Percentiles rank a stretch among this genome's conserved stretches.
Conservation (phyloP, 495 filamentous ascomycete genomes). For the Trichocladium uniseriatum region DNA sequence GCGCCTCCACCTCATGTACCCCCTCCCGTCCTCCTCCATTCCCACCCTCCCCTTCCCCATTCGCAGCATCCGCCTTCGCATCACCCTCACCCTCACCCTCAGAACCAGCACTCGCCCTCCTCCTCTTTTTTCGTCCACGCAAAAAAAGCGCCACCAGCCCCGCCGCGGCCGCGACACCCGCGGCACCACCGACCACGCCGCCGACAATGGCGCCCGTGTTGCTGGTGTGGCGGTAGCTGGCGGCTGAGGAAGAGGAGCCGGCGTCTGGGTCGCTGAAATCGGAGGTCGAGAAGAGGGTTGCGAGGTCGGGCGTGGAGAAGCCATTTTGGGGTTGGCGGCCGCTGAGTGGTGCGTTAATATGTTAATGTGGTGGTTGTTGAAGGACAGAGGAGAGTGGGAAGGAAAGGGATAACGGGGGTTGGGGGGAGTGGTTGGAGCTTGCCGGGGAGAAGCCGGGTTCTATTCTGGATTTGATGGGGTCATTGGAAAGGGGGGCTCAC, state of each 20-base stretch:
- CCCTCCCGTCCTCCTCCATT: neutral
- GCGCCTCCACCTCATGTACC: neutral
- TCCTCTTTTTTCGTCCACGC: too few species aligned
- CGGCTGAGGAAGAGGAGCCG: neutral
- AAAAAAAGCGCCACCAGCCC: too few species aligned
- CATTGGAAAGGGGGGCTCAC: constrained; percentile 4
- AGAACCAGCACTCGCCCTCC: too few species aligned
- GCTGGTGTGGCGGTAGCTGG: neutral
- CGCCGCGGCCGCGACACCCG: too few species aligned
- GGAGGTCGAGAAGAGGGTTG: constrained; percentile 4
- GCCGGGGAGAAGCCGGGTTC: too few species aligned
- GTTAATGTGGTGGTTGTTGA: neutral
- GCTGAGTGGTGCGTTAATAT: neutral
- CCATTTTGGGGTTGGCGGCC: constrained; percentile 3
- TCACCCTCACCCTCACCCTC: too few species aligned
- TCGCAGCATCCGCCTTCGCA: neutral
- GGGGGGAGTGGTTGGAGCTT: too few species aligned
- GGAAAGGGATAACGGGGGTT: neutral
- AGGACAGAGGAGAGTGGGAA: neutral
- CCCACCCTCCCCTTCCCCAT: neutral
- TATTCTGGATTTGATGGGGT: too few species aligned
- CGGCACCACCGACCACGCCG: constrained; percentile 14
- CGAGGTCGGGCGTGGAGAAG: constrained; percentile 5
- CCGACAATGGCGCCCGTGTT: constrained; percentile 10
- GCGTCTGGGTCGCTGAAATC: neutral